Percentiles rank a stretch among this genome's conserved stretches.
These are phyloP conservation scores for Pueraria montana DNA, from an alignment of 306 rosid species.

Conservation along the genomic window DNA sequence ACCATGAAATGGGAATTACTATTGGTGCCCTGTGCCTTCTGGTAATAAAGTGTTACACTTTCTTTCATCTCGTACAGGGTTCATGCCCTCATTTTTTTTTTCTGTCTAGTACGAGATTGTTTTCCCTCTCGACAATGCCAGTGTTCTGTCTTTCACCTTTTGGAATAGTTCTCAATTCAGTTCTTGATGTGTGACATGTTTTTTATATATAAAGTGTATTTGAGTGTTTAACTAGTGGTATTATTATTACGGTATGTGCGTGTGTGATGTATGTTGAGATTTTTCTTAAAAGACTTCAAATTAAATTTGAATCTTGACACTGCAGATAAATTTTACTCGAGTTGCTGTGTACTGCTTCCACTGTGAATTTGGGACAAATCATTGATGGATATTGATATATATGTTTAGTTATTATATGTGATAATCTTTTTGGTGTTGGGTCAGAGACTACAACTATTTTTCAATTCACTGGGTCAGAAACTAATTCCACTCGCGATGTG, in stretches of 20 bases:
- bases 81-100: slow-evolving; percentile 33
- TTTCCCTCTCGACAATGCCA: slow-evolving; percentile 28
- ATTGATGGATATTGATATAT: too few species aligned
- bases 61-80: slow-evolving; percentile 39
- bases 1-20: slow-evolving; percentile 18
- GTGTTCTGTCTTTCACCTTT: slow-evolving; percentile 32
- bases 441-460: too few species aligned
- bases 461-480: too few species aligned
- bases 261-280: too few species aligned
- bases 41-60: slow-evolving; percentile 18
- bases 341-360: background rate
- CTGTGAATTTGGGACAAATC: background rate
- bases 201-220: background rate
- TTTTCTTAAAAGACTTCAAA: too few species aligned
- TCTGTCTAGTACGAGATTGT: slow-evolving; percentile 47
- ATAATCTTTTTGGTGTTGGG: too few species aligned
- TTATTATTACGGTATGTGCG: background rate
- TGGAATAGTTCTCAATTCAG: background rate
- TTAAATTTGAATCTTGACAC: too few species aligned
- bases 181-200: background rate
- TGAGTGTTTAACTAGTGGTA: background rate
- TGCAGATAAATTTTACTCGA: too few species aligned
- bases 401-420: too few species aligned
- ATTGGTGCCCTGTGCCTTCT: slow-evolving; percentile 45
- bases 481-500: too few species aligned